Conservation (phyloP, 106 monocot species). For the Vanilla planifolia region DNA sequence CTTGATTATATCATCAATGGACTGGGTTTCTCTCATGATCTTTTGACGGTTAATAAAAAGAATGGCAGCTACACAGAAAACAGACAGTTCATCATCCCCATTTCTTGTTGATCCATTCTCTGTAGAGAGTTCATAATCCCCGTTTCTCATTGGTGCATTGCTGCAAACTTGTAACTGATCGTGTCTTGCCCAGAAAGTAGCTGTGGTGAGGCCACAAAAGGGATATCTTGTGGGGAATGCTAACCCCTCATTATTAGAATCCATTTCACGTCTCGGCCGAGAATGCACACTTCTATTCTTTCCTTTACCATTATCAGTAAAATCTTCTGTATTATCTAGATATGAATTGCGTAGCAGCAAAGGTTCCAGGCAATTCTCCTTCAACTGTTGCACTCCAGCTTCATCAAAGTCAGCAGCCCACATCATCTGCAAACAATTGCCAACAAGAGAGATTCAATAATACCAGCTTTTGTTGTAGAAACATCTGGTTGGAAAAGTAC, state of each 20-base stretch:
- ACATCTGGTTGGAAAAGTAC: background rate
- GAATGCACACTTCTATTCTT: slow-evolving; percentile 11
- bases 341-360: slow-evolving; percentile 30
- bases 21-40: slow-evolving; percentile 73
- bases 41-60: slow-evolving; percentile 88
- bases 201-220: slow-evolving; percentile 82
- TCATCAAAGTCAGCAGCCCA: slow-evolving; percentile 99
- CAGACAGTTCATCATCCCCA: slow-evolving; percentile 71
- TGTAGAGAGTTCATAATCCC: slow-evolving; percentile 63
- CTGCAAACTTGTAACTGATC: slow-evolving; percentile 23
- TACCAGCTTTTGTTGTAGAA: no score
- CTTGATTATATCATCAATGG: slow-evolving; percentile 96
- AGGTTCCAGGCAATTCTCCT: slow-evolving; percentile 74
- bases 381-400: slow-evolving; percentile 39
- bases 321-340: slow-evolving; percentile 19
- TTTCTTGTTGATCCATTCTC: slow-evolving; percentile 21
- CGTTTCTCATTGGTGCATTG: slow-evolving; percentile 22
- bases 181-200: slow-evolving; percentile 66
- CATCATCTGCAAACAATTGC: slow-evolving; percentile 75
- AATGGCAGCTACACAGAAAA: slow-evolving; percentile 95
- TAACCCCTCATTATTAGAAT: slow-evolving; percentile 31
- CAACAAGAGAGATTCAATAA: background rate
- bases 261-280: slow-evolving; percentile 10
- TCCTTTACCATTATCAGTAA: slow-evolving; percentile 21
- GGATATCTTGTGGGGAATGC: slow-evolving; percentile 52